These are phyloP conservation scores for Cylindrotheca closterium DNA, from an alignment of 108 stramenopile species.

Conservation along the genomic window DNA sequence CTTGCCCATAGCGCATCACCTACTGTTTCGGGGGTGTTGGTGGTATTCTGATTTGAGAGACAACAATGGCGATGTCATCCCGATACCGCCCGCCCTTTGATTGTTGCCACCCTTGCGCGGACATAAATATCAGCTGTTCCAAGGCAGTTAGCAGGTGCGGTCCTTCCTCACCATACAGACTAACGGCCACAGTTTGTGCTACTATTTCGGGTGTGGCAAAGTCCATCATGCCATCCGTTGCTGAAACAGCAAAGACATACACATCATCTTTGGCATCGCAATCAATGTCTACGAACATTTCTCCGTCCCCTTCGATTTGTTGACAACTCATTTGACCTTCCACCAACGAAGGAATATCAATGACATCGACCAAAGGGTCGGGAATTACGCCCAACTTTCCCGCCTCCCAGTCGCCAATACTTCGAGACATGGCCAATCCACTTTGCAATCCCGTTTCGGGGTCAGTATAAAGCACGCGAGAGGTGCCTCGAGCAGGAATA, in stretches of 20 bases:
- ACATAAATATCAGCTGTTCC: conserved; percentile 69
- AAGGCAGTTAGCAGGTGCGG: conserved; percentile 63
- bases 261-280: conserved; percentile 36
- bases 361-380: conserved; percentile 69
- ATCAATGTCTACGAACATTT: not conserved
- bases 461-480: conserved; percentile 69
- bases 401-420: conserved; percentile 78
- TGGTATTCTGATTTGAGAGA: conserved; percentile 44
- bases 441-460: conserved; percentile 65
- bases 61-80: conserved; percentile 82
- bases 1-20: too few relatives aligned
- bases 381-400: conserved; percentile 74
- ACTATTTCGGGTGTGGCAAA: conserved; percentile 52
- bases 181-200: conserved; percentile 52
- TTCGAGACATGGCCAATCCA: conserved; percentile 79
- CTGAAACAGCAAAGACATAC: conserved; percentile 75
- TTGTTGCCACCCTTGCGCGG: conserved; percentile 75
- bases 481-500: conserved; percentile 52
- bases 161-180: conserved; percentile 49
- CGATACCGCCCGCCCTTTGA: conserved; percentile 74
- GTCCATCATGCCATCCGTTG: conserved; percentile 79
- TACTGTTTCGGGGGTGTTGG: not conserved
- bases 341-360: conserved; percentile 50
- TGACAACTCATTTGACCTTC: not conserved
- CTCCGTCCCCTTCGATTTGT: not conserved